Base-by-base conservation (phyloP, 331 rosid species). In the Dryas integrifolia region DNA sequence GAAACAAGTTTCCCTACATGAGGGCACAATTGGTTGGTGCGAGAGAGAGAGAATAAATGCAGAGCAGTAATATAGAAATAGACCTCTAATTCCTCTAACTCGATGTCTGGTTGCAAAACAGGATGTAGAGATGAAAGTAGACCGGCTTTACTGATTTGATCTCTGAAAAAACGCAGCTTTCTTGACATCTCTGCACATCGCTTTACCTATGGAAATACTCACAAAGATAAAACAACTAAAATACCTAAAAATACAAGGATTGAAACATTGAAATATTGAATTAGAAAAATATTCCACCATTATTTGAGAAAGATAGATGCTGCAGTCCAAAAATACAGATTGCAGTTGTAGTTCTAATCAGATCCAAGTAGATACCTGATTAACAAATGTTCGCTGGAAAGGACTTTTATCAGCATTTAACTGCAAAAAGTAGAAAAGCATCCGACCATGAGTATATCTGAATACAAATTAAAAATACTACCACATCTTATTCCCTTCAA, bases 101-200 rank as follows among this genome's bases (percentile, higher is more conserved):
- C 98, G 48, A 88, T 69, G 72, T 88, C 94, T 61, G 82, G 89
- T 86, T 90, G 91, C 82, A 85, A 75, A 59, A 78, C 89, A 55
- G 88, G 86, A 58, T 16, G 88, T 63, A 80, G 43, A 74, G 97
- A 82, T 40, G 94, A 72, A 65, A 87, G 61, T 47, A 90, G 77
- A 77, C 93, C 92, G 56, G 96, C 97, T 86, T 88, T 95, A 86
- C 74, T 78, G 74, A 92, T 88, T 87, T 95, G 98, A 82, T 95
- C 99, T 84, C 90, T 95, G 76, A 92, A 84, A 79, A 95, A 87
- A n/a, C 97, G 85, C 65, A 95, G 85, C 86, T 92, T 95, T 82
- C 99, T 90, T 78, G 92, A 92, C 99, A 95, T 95, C 84, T 95
- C 99, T 44, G 92, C 97, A 86, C 99, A 95, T 74, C 98, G 87